Conservation (phyloP, 768 basidiomycete genomes). For the Boletus vinaceobasis region DNA sequence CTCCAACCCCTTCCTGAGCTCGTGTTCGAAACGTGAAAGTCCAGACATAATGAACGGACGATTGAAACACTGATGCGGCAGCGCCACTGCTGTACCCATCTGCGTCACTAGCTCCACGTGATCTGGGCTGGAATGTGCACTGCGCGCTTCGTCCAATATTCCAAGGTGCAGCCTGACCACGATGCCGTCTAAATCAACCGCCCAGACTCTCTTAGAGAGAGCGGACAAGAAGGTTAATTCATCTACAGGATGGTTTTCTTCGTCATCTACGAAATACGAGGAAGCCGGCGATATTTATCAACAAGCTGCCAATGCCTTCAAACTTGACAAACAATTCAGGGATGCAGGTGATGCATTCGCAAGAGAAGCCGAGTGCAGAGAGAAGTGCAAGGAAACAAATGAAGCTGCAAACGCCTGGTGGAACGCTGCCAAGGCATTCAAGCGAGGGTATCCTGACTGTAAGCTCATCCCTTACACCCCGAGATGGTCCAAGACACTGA, state of each 20-base stretch:
- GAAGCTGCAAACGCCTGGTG: constrained; percentile 99
- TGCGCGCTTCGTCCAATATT: neutral
- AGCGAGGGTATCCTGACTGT: constrained; percentile 84
- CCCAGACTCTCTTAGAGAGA: constrained; percentile 72
- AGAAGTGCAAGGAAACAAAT: constrained; percentile 80
- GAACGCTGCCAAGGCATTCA: constrained; percentile 97
- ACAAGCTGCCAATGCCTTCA: constrained; percentile 91
- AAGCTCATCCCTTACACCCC: constrained; percentile 29
- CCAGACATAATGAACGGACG: constrained; percentile 28
- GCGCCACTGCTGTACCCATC: neutral
- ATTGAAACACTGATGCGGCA: neutral
- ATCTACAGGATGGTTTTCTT: constrained; percentile 86
- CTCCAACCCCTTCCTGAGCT: constrained; percentile 49
- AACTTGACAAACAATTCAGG: constrained; percentile 87
- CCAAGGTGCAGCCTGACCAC: constrained; percentile 11
- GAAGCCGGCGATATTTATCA: constrained; percentile 95
- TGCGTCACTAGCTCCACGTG: constrained; percentile 14
- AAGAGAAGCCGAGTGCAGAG: constrained; percentile 91
- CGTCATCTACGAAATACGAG: constrained; percentile 79
- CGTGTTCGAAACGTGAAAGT: constrained; percentile 36
- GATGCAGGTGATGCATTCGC: constrained; percentile 91
- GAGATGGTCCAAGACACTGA: constrained; percentile 2
- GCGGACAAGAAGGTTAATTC: constrained; percentile 91
- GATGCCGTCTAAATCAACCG: constrained; percentile 77
- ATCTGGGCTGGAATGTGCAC: neutral